Conservation (phyloP, 2,329 filamentous ascomycete genomes). For the Apiospora phragmitis region DNA sequence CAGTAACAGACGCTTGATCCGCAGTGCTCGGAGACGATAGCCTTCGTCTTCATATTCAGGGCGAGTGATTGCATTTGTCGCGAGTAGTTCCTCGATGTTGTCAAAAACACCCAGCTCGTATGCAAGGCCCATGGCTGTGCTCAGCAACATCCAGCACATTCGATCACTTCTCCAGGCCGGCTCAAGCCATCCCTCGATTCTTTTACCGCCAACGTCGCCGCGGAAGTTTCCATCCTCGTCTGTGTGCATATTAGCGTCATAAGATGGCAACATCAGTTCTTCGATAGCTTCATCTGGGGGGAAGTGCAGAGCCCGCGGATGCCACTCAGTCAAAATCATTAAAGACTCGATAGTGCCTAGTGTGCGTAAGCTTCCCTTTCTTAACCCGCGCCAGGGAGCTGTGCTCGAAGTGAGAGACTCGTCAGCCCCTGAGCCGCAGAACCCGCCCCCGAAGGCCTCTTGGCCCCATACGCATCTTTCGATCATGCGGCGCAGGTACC, state of each 20-base stretch:
- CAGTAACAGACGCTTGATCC: constrained; percentile 82
- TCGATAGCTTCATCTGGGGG: constrained; percentile 77
- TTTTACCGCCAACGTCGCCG: constrained; percentile 72
- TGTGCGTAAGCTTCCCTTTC: constrained; percentile 80
- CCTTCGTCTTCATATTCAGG: constrained; percentile 73
- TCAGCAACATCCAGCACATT: constrained; percentile 97
- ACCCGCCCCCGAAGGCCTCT: constrained; percentile 89
- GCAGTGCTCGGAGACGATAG: constrained; percentile 74
- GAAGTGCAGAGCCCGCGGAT: constrained; percentile 91
- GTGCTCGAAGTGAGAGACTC: constrained; percentile 66
- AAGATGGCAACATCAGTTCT: constrained; percentile 65
- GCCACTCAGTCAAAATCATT: constrained; percentile 95
- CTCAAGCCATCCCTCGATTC: constrained; percentile 95
- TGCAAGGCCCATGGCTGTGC: constrained; percentile 83
- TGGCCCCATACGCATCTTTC: constrained; percentile 94
- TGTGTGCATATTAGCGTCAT: constrained; percentile 47
- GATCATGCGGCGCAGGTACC: constrained; percentile 91
- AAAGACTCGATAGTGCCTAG: constrained; percentile 93
- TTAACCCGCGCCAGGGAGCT: constrained; percentile 67
- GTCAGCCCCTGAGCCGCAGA: constrained; percentile 71
- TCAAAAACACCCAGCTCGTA: constrained; percentile 97
- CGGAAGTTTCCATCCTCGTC: constrained; percentile 44
- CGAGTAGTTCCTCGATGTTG: constrained; percentile 72
- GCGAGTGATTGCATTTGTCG: constrained; percentile 57
- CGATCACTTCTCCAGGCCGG: constrained; percentile 92